Base-by-base conservation (phyloP, 148 eudicot genomes). In the Pouteria glomerata region DNA sequence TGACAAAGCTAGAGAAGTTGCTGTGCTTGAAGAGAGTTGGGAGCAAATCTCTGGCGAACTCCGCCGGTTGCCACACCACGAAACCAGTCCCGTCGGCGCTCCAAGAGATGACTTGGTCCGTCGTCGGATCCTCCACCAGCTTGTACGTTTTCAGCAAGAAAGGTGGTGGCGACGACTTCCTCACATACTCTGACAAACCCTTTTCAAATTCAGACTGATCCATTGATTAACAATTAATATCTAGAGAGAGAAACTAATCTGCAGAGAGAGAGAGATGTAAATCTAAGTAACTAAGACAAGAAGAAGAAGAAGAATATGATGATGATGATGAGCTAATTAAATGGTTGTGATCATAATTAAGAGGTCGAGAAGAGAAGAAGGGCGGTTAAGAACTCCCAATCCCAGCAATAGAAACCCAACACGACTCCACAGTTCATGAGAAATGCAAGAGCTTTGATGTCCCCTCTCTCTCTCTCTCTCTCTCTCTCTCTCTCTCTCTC, bases 1-100 rank as follows among this genome's bases (percentile, higher is more conserved):
- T 81, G 66, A 94, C 92, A 64, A 94, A 94, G 90, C 98, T 94
- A 18, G 98, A 94, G 89, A 94, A 94, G 81, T 94, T 94, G 87
- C 90, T 80, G 72, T 93, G 98, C 78, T 93, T 93, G 84, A 93
- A 93, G 83, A 90, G 88, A 0, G 90, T 85, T 0, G 98, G 98
- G 18, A 94, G 97, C 76, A 89, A 77, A 52, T 94, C 98, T 51
- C 91, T 82, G 24, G 98, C 85, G 58, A 94, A 89, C 86, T 94
- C 98, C 6, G 91, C 93, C 82, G 97, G 89, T 77, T 91, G 91
- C 98, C 98, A 91, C 71, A 94, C 98, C 29, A 94, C 90, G 26
- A 94, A 94, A 56, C 78, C 91, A 56, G 86, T 84, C 11, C 98
- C 98, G 6, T 78, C 86, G 8, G 63, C 70, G 71, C 88, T 91